Evolutionary conservation across 768 basidiomycete species (phyloP).

Genomic region (Sistotremastrum niveocremeum): DNA sequence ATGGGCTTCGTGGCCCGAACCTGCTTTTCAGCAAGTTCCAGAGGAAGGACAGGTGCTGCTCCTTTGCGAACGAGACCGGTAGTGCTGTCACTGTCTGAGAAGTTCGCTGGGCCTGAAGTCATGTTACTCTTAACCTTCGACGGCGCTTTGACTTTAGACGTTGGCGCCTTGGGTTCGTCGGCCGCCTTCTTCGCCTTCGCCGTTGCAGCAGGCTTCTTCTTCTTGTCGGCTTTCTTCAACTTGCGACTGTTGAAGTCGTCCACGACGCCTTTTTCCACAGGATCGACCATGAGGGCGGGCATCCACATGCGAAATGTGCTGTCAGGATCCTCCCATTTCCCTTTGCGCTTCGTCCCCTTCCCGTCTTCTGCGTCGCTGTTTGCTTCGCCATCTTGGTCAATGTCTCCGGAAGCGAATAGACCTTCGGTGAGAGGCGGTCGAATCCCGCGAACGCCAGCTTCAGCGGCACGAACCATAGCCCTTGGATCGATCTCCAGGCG

Average conservation of each 20-base stretch:
- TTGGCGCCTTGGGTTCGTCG: background rate
- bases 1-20: background rate
- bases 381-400: constrained; percentile 37
- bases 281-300: constrained; percentile 62
- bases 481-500: constrained; percentile 64
- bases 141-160: background rate
- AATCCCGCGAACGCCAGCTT: constrained; percentile 50
- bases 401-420: constrained; percentile 27
- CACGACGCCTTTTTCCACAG: constrained; percentile 55
- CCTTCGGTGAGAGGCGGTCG: constrained; percentile 23
- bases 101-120: background rate
- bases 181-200: constrained; percentile 5
- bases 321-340: constrained; percentile 34
- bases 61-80: background rate
- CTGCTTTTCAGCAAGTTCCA: background rate
- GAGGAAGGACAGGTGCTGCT: background rate
- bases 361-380: constrained; percentile 35
- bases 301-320: constrained; percentile 62
- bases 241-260: constrained; percentile 40
- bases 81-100: background rate
- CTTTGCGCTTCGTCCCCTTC: constrained; percentile 15
- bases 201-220: constrained; percentile 9
- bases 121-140: background rate
- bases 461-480: constrained; percentile 49
- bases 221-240: constrained; percentile 36